Conservation (phyloP, 495 filamentous ascomycete species). For the Xylaria intraflava region DNA sequence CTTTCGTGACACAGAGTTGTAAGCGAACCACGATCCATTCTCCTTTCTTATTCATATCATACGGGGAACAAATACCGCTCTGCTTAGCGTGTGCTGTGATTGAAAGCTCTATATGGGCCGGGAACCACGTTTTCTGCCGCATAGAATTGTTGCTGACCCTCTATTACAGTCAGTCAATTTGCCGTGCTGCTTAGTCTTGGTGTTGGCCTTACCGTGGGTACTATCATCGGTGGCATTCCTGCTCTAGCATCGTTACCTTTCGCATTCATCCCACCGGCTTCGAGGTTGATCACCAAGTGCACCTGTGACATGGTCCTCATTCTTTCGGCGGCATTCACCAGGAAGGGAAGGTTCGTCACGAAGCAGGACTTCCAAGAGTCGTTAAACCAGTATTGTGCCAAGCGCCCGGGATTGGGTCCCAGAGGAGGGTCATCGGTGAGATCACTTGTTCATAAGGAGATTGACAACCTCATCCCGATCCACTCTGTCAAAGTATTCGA, state of each 20-base stretch:
- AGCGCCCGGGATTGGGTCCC: constrained; percentile 2
- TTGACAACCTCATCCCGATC: constrained; percentile 10
- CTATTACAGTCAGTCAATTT: constrained; percentile 3
- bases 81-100: no score
- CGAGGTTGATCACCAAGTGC: constrained; percentile 8
- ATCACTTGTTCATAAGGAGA: constrained; percentile 2
- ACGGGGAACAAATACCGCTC: background rate
- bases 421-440: constrained; percentile 1
- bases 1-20: constrained; percentile 13
- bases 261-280: constrained; percentile 11
- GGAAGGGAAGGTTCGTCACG: constrained; percentile 11
- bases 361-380: constrained; percentile 10
- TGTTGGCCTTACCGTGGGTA: constrained; percentile 8
- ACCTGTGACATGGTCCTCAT: constrained; percentile 8
- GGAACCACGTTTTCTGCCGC: background rate
- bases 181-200: constrained; percentile 9
- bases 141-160: background rate
- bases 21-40: background rate
- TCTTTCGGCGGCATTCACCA: constrained; percentile 5
- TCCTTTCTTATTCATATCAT: background rate
- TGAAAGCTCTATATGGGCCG: no score
- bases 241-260: constrained; percentile 11
- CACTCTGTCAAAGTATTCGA: constrained; percentile 11
- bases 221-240: constrained; percentile 10
- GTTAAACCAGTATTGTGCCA: constrained; percentile 4